Evolutionary conservation across 352 stramenopile species (phyloP), one percentile per base, ranked within the genome.

Genomic region (Globisporangium nagaii): DNA sequence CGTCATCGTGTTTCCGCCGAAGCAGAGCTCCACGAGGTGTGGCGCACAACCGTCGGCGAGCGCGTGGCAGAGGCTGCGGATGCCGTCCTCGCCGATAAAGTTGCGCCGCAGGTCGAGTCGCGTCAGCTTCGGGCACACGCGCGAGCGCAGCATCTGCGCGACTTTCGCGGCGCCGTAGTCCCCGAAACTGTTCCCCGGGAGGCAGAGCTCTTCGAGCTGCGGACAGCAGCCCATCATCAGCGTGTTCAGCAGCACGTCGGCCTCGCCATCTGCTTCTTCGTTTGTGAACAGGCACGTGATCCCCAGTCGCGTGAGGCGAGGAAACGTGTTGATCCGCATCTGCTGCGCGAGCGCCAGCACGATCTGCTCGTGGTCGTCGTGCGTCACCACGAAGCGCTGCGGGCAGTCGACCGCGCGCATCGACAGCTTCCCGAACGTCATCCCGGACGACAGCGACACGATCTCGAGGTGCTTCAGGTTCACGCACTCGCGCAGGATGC

Each of bases 341-440:
- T 89, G 79, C 60, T 83, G 60, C 20, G 77, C 67, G n/a, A 93
- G 62, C 27, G 75, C 70, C 46, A 87, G 34, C 37, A 93, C 80
- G 60, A 93, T 93, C 68, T 90, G 69, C 60, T 93, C 84, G 61
- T 93, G 84, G 60, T 93, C 84, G 54, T 91, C 80, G 65, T 93
- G 84, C 10, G 84, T 93, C 43, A 93, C 84, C 1, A 91, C 84
- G 31, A 93, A 93, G 35, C 84, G 80, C 65, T 93, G 84, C 48
- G 84, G 81, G 31, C 84, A 93, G 59, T 93, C 83, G 19, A 73
- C 84, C 9, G 84, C 84, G 50, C 79, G 81, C 84, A 93, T 93
- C 53, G 84, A 93, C 2, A 87, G 61, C 59, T 90, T 87, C 24
- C 84, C 80, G 47, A 93, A 93, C 8, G 69, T 84, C 63, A 93